These are phyloP conservation scores for Corylus americana DNA, from an alignment of 306 rosid species.

Conservation along the genomic window DNA sequence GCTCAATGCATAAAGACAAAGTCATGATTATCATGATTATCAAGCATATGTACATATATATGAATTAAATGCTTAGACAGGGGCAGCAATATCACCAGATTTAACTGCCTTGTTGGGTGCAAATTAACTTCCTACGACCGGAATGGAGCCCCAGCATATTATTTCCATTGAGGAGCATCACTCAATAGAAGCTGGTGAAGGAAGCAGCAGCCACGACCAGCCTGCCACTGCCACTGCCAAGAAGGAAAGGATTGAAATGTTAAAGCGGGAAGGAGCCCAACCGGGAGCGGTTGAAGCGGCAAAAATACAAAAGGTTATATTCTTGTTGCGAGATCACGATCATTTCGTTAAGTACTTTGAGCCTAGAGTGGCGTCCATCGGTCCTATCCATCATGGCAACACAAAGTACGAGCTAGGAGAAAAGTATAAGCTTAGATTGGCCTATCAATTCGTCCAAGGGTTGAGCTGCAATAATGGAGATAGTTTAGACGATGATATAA, in stretches of 20 bases:
- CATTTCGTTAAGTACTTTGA: neutral
- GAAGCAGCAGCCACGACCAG: too few relatives aligned
- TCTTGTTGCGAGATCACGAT: neutral
- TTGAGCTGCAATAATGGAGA: neutral
- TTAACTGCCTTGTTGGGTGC: neutral
- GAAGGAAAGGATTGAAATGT: neutral
- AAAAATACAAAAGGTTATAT: conserved; percentile 23
- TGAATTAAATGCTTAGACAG: too few relatives aligned
- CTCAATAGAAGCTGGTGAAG: too few relatives aligned
- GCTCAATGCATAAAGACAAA: neutral
- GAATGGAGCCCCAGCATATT: neutral
- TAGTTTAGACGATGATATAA: accelerated
- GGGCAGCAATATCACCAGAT: too few relatives aligned
- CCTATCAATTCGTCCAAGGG: neutral
- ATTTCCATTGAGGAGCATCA: too few relatives aligned
- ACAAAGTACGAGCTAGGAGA: neutral
- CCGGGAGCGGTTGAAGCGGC: neutral
- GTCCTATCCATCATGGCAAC: conserved; percentile 27
- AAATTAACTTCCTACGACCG: neutral
- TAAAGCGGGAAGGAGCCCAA: neutral
- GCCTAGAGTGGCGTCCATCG: conserved; percentile 20
- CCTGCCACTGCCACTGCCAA: neutral
- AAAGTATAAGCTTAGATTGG: conserved; percentile 3
- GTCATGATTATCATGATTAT: too few relatives aligned
- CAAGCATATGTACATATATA: too few relatives aligned